Percentiles rank a stretch among this genome's conserved stretches.
Evolutionary conservation across 2,329 filamentous ascomycete species (phyloP).

Genomic region (Alternaria alternata): DNA sequence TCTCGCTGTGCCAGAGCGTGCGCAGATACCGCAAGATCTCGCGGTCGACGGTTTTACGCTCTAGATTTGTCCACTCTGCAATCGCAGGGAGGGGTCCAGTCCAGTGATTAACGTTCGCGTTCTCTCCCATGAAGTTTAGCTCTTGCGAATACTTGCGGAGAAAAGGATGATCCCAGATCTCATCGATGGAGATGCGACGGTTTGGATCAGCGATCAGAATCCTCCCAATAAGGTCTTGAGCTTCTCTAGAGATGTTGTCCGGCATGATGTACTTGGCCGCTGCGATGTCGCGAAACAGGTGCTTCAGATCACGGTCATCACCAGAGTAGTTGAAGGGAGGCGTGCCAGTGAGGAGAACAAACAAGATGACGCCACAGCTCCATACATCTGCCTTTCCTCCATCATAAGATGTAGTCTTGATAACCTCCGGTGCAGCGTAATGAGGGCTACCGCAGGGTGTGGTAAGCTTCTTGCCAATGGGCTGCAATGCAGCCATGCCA

Average conservation of each 20-base stretch:
- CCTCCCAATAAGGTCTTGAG: constrained; percentile 77
- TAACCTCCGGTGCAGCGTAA: constrained; percentile 93
- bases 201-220: constrained; percentile 83
- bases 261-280: constrained; percentile 60
- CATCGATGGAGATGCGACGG: constrained; percentile 77
- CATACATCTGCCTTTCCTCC: constrained; percentile 91
- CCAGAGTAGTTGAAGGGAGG: constrained; percentile 75
- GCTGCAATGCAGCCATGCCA: constrained; percentile 94
- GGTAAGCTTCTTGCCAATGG: constrained; percentile 76
- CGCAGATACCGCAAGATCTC: constrained; percentile 86
- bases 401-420: constrained; percentile 78
- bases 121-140: constrained; percentile 71
- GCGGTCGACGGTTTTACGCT: constrained; percentile 74
- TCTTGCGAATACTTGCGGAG: constrained; percentile 79
- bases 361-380: constrained; percentile 82
- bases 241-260: constrained; percentile 67
- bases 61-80: constrained; percentile 69
- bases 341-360: constrained; percentile 81
- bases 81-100: constrained; percentile 65
- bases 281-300: constrained; percentile 68
- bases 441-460: constrained; percentile 97
- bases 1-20: constrained; percentile 89
- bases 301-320: constrained; percentile 62
- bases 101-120: constrained; percentile 59
- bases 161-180: constrained; percentile 89